Conservation (phyloP, 1,139 yeast genomes). For the Nadsonia commutata region DNA sequence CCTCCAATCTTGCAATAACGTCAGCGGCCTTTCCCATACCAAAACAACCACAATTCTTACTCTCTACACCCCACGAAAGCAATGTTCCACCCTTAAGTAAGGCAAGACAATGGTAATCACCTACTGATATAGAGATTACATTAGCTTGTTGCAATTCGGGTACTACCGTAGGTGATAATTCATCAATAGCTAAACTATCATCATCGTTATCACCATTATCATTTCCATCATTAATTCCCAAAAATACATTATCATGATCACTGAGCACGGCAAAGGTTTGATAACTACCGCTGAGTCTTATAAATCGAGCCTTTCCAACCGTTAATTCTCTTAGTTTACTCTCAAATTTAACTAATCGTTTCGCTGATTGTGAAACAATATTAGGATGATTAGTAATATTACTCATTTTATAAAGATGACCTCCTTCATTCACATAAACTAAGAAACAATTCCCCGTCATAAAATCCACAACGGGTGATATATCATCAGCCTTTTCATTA, state of each 20-base stretch:
- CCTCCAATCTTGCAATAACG: slow-evolving; percentile 14
- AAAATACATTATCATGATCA: slow-evolving; percentile 34
- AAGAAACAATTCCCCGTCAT: not conserved
- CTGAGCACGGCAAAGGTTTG: slow-evolving; percentile 40
- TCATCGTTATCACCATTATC: slow-evolving; percentile 6
- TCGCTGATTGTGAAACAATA: not conserved
- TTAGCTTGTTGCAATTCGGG: slow-evolving; percentile 36
- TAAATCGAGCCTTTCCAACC: slow-evolving; percentile 18
- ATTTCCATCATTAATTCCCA: slow-evolving; percentile 23
- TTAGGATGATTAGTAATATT: not conserved
- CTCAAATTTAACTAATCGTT: slow-evolving; percentile 9
- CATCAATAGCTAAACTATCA: not conserved
- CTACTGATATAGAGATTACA: slow-evolving; percentile 46
- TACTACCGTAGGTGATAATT: slow-evolving; percentile 19
- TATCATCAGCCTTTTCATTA: not conserved
- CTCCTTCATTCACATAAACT: not conserved
- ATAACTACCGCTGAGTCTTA: slow-evolving; percentile 37
- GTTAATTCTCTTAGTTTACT: slow-evolving; percentile 7
- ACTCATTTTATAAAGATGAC: not conserved
- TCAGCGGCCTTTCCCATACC: slow-evolving; percentile 42
- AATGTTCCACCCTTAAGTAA: slow-evolving; percentile 43
- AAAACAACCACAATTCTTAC: slow-evolving; percentile 49
- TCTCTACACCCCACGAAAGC: slow-evolving; percentile 60
- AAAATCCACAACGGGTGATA: slow-evolving; percentile 1
- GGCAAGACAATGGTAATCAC: slow-evolving; percentile 63